Conservation (phyloP, 345 rosid genomes). For the Melaleuca alternifolia region DNA sequence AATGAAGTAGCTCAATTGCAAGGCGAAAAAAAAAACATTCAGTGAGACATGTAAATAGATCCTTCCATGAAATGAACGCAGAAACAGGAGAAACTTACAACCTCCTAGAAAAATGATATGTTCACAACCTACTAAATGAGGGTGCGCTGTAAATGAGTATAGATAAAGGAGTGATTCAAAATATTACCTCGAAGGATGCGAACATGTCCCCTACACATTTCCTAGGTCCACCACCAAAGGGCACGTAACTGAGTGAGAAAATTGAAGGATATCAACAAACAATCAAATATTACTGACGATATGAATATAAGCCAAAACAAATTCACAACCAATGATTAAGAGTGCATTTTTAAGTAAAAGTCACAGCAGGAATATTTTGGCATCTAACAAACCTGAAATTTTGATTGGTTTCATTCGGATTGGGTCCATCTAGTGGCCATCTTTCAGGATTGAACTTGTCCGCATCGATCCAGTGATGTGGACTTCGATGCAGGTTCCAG, state of each 20-base stretch:
- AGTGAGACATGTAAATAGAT: background rate
- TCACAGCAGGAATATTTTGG: background rate
- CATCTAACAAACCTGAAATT: constrained; percentile 47
- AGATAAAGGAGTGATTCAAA: background rate
- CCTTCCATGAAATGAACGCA: background rate
- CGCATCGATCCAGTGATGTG: constrained; percentile 63
- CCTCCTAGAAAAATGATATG: background rate
- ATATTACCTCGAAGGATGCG: constrained; percentile 77
- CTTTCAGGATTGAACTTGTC: constrained; percentile 91
- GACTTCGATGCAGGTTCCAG: constrained; percentile 93
- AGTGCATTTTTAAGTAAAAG: background rate
- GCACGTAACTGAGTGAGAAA: constrained; percentile 63
- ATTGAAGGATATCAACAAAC: background rate
- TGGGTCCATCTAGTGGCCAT: constrained; percentile 94
- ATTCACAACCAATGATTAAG: background rate
- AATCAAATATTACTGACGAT: background rate
- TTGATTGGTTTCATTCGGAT: constrained; percentile 95
- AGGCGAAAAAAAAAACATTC: background rate
- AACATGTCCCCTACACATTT: constrained; percentile 98
- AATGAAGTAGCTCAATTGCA: background rate
- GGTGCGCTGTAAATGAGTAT: background rate
- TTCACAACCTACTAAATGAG: background rate
- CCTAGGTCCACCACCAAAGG: constrained; percentile 95
- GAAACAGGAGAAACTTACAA: background rate
- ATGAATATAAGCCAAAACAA: background rate